phyloP scores from a whole-genome alignment of 345 rosid genomes.

The Citrus unshiu region DNA sequence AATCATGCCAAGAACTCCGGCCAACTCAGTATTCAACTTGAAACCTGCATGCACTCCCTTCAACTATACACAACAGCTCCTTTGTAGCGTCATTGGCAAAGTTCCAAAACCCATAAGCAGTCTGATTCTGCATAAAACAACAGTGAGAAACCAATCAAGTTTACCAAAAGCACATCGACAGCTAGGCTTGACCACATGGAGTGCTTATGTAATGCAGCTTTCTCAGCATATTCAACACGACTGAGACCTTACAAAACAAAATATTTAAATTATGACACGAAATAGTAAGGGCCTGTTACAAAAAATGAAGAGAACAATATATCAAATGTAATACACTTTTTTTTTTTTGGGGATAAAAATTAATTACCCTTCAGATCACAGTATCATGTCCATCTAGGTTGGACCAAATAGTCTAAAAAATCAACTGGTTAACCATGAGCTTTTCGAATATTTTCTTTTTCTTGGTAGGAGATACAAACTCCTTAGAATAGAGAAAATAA shows the following conservation, averaged over 20 bases:
- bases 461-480: neutral
- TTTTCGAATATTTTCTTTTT: neutral
- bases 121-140: constrained; percentile 47
- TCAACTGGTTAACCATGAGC: neutral
- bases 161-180: constrained; percentile 57
- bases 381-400: neutral
- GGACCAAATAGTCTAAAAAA: neutral
- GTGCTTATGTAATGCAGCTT: constrained; percentile 68
- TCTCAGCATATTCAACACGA: constrained; percentile 79
- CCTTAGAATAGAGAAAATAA: neutral
- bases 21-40: constrained; percentile 85
- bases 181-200: constrained; percentile 78
- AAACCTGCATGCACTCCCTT: constrained; percentile 36
- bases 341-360: no score
- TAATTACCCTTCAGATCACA: neutral
- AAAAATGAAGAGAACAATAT: constrained; percentile 16
- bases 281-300: neutral
- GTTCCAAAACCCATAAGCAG: constrained; percentile 30
- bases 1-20: constrained; percentile 71
- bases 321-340: neutral
- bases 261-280: constrained; percentile 6
- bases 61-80: constrained; percentile 71
- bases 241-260: constrained; percentile 48
- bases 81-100: constrained; percentile 61
- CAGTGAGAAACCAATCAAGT: constrained; percentile 56